Conservation (phyloP, 352 stramenopile genomes). For the Pythium utonaiense region DNA sequence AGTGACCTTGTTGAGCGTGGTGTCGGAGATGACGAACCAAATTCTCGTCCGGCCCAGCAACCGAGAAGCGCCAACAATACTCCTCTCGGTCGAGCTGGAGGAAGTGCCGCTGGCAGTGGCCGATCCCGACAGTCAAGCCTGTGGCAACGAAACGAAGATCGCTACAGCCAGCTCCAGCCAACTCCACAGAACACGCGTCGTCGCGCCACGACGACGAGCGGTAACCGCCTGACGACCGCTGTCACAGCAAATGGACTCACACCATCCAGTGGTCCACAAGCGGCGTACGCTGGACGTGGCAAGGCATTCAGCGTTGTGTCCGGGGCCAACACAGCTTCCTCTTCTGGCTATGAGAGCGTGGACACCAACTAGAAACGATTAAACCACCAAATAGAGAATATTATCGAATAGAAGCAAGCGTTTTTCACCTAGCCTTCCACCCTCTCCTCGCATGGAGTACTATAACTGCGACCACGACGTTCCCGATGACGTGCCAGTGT, state of each 20-base stretch:
- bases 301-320: conserved; percentile 21
- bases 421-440: too few relatives aligned
- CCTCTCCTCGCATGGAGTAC: too few relatives aligned
- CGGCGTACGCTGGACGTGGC: background rate
- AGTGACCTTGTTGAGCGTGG: conserved; percentile 20
- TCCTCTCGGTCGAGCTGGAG: background rate
- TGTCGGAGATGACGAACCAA: background rate
- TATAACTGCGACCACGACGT: background rate
- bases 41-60: background rate
- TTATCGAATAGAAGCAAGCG: too few relatives aligned
- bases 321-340: background rate
- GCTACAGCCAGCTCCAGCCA: conserved; percentile 9
- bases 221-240: conserved; percentile 15
- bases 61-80: background rate
- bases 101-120: background rate
- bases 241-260: conserved; percentile 2
- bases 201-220: conserved; percentile 15
- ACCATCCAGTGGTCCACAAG: background rate
- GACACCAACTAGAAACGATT: conserved; percentile 2
- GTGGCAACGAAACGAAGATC: conserved; percentile 7
- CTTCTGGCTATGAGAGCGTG: conserved; percentile 3
- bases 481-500: conserved; percentile 6
- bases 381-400: too few relatives aligned
- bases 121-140: conserved; percentile 11
- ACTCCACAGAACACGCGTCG: conserved; percentile 4